phyloP scores from a whole-genome alignment of 495 filamentous ascomycete genomes.

The Penicillium samsonianum region DNA sequence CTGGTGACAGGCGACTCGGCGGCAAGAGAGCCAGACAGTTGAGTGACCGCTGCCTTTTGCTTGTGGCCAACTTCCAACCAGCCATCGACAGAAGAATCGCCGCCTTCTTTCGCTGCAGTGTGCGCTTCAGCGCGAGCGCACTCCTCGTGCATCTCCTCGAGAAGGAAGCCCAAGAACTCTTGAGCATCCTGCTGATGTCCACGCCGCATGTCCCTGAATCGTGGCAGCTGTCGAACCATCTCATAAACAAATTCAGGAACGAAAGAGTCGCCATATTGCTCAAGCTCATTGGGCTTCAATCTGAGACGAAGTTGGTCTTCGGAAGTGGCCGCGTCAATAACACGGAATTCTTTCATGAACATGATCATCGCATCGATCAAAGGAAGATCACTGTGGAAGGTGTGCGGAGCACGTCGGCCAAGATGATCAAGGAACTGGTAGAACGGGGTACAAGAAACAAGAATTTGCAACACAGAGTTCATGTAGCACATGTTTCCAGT shows the following conservation, averaged over 20 bases:
- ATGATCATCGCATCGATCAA: constrained; percentile 94
- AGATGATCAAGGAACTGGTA: constrained; percentile 91
- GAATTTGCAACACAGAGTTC: constrained; percentile 96
- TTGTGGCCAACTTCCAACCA: constrained; percentile 96
- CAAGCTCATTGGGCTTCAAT: constrained; percentile 78
- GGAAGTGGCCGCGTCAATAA: constrained; percentile 76
- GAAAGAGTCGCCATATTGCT: constrained; percentile 88
- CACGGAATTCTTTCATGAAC: constrained; percentile 91
- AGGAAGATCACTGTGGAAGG: constrained; percentile 92
- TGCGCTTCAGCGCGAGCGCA: constrained; percentile 73
- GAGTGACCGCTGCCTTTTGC: constrained; percentile 82
- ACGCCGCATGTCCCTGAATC: constrained; percentile 89
- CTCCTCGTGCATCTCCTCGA: constrained; percentile 93
- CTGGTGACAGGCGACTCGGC: constrained; percentile 83
- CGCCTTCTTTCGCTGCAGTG: constrained; percentile 41
- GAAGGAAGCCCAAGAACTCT: constrained; percentile 91
- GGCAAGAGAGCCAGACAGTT: constrained; percentile 75
- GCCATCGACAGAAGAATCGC: constrained; percentile 52
- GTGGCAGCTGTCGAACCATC: constrained; percentile 78
- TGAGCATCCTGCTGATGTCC: constrained; percentile 98
- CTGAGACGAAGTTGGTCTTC: constrained; percentile 70
- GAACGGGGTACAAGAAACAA: constrained; percentile 91
- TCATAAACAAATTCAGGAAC: constrained; percentile 96
- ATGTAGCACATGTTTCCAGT: constrained; percentile 99
- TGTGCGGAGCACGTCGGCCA: constrained; percentile 77